Evolutionary conservation across 2,329 filamentous ascomycete species (phyloP).

Genomic region (Aspergillus ruber): DNA sequence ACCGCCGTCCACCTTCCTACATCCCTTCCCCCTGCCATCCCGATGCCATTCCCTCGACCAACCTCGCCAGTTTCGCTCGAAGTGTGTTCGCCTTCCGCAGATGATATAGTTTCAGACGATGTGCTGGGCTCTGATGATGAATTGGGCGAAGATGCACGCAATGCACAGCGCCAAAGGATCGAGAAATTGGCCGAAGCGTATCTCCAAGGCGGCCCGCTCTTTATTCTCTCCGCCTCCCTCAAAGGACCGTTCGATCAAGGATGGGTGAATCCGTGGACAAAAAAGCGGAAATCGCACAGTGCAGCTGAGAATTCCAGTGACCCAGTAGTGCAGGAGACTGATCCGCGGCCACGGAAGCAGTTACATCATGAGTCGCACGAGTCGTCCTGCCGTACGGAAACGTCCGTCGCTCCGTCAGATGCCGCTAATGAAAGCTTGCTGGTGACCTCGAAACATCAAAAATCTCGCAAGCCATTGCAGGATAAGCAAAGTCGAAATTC

Average conservation of each 20-base stretch:
- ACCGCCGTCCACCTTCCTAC: neutral
- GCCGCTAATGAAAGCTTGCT: neutral
- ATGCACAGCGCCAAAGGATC: slow-evolving; percentile 37
- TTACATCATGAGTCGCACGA: slow-evolving; percentile 9
- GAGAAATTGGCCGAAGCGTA: slow-evolving; percentile 38
- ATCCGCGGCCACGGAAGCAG: slow-evolving; percentile 15
- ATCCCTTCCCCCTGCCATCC: slow-evolving; percentile 5
- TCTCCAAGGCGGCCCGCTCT: slow-evolving; percentile 36
- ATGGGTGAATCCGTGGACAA: slow-evolving; percentile 44
- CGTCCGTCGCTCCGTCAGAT: neutral
- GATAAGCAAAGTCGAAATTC: slow-evolving; percentile 1
- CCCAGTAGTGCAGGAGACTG: slow-evolving; percentile 22
- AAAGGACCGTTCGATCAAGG: slow-evolving; percentile 39
- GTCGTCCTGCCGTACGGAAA: neutral
- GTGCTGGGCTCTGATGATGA: slow-evolving; percentile 36
- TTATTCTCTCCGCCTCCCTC: slow-evolving; percentile 41
- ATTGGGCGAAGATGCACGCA: slow-evolving; percentile 23
- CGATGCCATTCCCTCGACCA: slow-evolving; percentile 29
- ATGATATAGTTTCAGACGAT: slow-evolving; percentile 20
- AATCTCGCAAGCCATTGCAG: neutral
- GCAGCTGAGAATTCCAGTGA: slow-evolving; percentile 7
- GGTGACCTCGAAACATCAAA: neutral
- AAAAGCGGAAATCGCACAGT: slow-evolving; percentile 11
- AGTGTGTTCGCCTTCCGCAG: slow-evolving; percentile 18
- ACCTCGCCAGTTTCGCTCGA: slow-evolving; percentile 32